A percentile compares a stretch with the other conserved stretches of the same genome.
phyloP scores from a whole-genome alignment of 225 moss, liverwort and hornwort species.

The Straminergon stramineum region DNA sequence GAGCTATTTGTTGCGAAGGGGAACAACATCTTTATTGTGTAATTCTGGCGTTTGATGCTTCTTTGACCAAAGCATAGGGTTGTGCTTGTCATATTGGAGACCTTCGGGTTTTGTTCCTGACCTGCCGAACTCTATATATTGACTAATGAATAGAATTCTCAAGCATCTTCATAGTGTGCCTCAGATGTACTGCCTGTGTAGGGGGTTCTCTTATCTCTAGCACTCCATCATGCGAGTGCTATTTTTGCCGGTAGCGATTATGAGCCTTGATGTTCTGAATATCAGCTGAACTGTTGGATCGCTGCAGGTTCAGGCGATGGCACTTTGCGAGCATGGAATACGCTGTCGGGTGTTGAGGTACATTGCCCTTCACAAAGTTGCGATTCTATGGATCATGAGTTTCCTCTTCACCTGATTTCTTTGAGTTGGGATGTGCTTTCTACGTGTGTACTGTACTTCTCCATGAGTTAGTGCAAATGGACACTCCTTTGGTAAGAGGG shows the following conservation, averaged over 20 bases:
- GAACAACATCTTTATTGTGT: neutral
- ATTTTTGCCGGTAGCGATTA: neutral
- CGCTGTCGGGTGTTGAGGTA: constrained; percentile 68
- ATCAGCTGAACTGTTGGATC: neutral
- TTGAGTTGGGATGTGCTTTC: neutral
- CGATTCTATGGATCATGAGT: neutral
- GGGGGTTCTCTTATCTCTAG: neutral
- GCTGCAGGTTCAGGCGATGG: constrained; percentile 93
- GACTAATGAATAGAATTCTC: neutral
- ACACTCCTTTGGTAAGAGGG: neutral
- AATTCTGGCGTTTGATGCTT: neutral
- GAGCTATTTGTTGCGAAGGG: neutral
- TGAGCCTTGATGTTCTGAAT: neutral
- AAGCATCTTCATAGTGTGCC: neutral
- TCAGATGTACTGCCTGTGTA: neutral
- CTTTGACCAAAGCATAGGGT: neutral
- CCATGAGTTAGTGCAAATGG: neutral
- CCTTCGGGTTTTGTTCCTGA: neutral
- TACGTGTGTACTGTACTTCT: neutral
- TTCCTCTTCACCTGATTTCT: neutral
- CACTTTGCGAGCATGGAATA: constrained; percentile 86
- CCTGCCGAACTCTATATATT: neutral
- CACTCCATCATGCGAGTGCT: neutral
- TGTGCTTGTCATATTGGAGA: neutral
- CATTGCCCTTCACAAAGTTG: neutral